Conservation (phyloP, 176 grass and related monocot genomes). For the Avena atlantica region DNA sequence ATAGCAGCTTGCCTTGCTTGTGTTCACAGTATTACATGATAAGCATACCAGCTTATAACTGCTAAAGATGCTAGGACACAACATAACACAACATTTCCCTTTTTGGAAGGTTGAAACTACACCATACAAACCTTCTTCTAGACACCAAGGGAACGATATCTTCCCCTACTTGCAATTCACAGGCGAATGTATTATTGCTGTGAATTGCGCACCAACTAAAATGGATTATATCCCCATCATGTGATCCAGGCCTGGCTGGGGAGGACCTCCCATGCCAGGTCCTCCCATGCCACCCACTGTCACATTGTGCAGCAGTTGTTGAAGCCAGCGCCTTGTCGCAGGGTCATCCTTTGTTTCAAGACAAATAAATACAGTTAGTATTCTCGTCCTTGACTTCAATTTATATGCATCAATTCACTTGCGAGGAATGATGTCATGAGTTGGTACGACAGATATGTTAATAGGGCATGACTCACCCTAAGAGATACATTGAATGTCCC, state of each 20-base stretch:
- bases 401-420: background rate
- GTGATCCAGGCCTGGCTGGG: conserved; percentile 83
- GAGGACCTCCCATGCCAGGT: conserved; percentile 59
- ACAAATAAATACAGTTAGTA: conserved; percentile 15
- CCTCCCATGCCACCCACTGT: conserved; percentile 60
- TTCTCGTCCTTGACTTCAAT: background rate
- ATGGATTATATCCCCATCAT: conserved; percentile 68
- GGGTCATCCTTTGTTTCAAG: conserved; percentile 73
- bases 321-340: conserved; percentile 88
- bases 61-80: background rate
- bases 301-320: conserved; percentile 74
- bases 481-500: conserved; percentile 87
- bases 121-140: conserved; percentile 37
- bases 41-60: conserved; percentile 14
- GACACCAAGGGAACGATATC: conserved; percentile 22
- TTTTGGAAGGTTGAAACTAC: conserved; percentile 31
- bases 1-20: conserved; percentile 1
- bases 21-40: conserved; percentile 36
- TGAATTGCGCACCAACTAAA: conserved; percentile 40
- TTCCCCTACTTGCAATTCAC: conserved; percentile 43
- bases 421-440: background rate
- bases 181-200: conserved; percentile 33
- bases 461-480: conserved; percentile 54
- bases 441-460: background rate
- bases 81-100: conserved; percentile 13